Evolutionary conservation across 164 flowering plant species (phyloP).

Genomic region (Pachysandra terminalis): DNA sequence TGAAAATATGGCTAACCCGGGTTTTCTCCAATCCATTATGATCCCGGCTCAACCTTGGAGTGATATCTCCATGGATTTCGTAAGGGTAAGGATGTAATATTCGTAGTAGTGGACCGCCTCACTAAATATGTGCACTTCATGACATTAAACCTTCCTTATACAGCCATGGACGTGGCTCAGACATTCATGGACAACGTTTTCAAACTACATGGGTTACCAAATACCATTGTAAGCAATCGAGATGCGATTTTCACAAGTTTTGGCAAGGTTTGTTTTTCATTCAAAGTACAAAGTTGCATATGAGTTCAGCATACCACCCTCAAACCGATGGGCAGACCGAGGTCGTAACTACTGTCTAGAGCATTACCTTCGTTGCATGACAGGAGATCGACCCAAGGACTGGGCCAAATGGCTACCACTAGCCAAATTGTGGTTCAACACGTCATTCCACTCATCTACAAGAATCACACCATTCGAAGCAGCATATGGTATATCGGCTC

Average conservation of each 20-base stretch:
- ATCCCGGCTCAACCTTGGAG: slow-evolving; percentile 5
- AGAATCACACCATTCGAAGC: slow-evolving; percentile 1
- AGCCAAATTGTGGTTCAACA: slow-evolving; percentile 6
- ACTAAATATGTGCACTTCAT: slow-evolving; percentile 2
- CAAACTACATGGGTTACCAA: slow-evolving; percentile 5
- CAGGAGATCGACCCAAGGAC: not conserved
- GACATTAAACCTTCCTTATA: not conserved
- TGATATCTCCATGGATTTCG: slow-evolving; percentile 9
- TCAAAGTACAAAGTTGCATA: not conserved
- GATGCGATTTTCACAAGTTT: slow-evolving; percentile 1
- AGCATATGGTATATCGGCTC: not conserved
- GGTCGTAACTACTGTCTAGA: not conserved
- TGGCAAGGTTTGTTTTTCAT: not conserved
- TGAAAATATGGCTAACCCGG: not conserved
- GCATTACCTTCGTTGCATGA: not conserved
- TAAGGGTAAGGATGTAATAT: not conserved
- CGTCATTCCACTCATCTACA: not conserved
- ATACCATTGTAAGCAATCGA: not conserved
- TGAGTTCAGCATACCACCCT: slow-evolving; percentile 4
- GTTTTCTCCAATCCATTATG: slow-evolving; percentile 16
- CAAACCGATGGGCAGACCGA: not conserved
- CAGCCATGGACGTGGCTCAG: slow-evolving; percentile 1
- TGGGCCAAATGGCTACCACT: not conserved
- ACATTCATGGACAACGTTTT: not conserved
- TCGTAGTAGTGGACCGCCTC: slow-evolving; percentile 1